These are phyloP conservation scores for Ceratocystis destructans DNA, from an alignment of 2,329 filamentous ascomycete species.

Conservation along the genomic window DNA sequence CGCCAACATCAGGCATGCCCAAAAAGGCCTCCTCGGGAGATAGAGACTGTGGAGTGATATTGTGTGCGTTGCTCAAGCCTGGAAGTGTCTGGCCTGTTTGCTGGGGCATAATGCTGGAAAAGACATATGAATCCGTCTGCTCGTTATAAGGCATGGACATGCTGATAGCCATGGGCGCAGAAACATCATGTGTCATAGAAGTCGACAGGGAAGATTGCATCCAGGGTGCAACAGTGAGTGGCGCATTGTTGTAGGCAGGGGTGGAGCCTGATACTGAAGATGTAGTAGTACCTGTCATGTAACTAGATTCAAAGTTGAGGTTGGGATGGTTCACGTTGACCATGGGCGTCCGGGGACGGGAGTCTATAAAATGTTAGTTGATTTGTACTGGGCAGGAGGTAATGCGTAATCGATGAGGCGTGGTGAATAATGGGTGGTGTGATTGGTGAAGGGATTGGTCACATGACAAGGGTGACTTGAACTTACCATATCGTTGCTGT, in stretches of 20 bases:
- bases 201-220: constrained; percentile 2
- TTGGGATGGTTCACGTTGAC: not conserved
- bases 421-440: not conserved
- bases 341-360: constrained; percentile 1
- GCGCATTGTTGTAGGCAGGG: not conserved
- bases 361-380: not conserved
- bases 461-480: not conserved
- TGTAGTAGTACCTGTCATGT: not conserved
- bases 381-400: too few relatives aligned
- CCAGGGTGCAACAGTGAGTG: not conserved
- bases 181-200: not conserved
- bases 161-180: not conserved
- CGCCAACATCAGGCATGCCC: not conserved
- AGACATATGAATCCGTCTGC: not conserved
- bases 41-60: constrained; percentile 1
- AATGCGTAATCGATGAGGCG: not conserved
- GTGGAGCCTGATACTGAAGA: not conserved
- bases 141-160: constrained; percentile 5
- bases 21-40: constrained; percentile 5
- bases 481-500: constrained; percentile 1
- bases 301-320: not conserved
- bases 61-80: not conserved
- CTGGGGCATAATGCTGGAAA: not conserved
- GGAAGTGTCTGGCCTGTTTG: not conserved
- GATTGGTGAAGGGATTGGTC: not conserved